A percentile compares a stretch with the other conserved stretches of the same genome.
These are phyloP conservation scores for Mimosa pudica DNA, from an alignment of 306 rosid genomes.

Conservation along the genomic window DNA sequence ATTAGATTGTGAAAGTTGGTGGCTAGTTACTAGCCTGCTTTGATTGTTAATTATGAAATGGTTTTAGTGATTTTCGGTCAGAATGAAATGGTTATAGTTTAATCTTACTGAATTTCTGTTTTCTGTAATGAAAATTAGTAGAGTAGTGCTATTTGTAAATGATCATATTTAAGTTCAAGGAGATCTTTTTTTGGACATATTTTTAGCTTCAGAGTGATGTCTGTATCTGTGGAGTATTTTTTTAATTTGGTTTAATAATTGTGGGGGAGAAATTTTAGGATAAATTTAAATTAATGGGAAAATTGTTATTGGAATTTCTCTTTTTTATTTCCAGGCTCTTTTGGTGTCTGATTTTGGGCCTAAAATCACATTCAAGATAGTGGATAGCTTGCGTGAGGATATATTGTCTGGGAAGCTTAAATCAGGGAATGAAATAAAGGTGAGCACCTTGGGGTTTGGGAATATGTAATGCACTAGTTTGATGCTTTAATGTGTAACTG, in stretches of 20 bases:
- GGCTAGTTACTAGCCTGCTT: background rate
- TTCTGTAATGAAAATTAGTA: background rate
- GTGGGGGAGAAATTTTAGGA: background rate
- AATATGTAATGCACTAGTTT: background rate
- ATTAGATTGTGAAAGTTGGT: background rate
- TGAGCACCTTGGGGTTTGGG: slow-evolving; percentile 26
- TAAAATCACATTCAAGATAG: slow-evolving; percentile 78
- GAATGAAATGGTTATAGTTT: background rate
- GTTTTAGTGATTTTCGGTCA: too few species aligned
- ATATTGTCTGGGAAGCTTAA: slow-evolving; percentile 85
- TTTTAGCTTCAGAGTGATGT: background rate
- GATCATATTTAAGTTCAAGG: background rate
- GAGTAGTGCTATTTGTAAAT: background rate
- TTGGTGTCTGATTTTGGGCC: slow-evolving; percentile 93
- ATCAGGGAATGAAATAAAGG: slow-evolving; percentile 96
- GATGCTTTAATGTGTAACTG: slow-evolving; percentile 18
- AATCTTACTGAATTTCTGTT: background rate
- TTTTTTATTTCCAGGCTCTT: slow-evolving; percentile 58
- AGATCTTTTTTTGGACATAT: background rate
- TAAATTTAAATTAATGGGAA: background rate
- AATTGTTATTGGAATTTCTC: background rate
- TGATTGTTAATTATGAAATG: background rate
- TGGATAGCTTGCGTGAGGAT: slow-evolving; percentile 83
- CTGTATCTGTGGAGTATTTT: background rate
- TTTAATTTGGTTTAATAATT: background rate